These are phyloP conservation scores for Cladophialophora yegresii DNA, from an alignment of 2,329 filamentous ascomycete genomes.

Conservation along the genomic window DNA sequence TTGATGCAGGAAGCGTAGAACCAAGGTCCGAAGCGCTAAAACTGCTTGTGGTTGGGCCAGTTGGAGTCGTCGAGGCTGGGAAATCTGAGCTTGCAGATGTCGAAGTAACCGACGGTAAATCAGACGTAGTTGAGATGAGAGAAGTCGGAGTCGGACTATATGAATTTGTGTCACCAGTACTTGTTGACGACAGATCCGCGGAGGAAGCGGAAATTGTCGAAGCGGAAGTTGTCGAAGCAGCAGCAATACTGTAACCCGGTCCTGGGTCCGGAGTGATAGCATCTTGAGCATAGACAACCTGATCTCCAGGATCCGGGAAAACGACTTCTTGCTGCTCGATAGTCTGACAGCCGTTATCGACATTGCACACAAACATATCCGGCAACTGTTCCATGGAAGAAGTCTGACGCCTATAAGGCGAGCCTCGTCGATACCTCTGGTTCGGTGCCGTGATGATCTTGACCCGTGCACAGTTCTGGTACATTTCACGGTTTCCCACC, in stretches of 20 bases:
- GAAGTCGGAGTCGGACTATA: background rate
- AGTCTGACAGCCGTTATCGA: conserved; percentile 62
- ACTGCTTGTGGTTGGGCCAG: too few relatives aligned
- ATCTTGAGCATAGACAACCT: conserved; percentile 49
- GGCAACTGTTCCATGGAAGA: conserved; percentile 59
- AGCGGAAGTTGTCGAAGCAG: conserved; percentile 15
- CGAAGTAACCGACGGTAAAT: background rate
- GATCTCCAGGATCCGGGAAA: conserved; percentile 67
- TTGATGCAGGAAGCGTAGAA: background rate
- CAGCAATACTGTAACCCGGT: conserved; percentile 20
- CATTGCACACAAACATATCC: conserved; percentile 70
- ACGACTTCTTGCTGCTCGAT: conserved; percentile 59
- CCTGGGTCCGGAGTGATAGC: conserved; percentile 26
- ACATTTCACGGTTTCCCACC: conserved; percentile 77
- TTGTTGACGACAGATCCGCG: background rate
- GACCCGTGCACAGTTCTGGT: conserved; percentile 80
- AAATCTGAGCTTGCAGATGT: background rate
- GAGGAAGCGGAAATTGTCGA: conserved; percentile 9
- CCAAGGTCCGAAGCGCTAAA: background rate
- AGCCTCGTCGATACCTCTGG: conserved; percentile 21
- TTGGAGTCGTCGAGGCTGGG: background rate
- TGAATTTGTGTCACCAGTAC: background rate
- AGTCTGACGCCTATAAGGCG: conserved; percentile 21
- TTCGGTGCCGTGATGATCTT: conserved; percentile 52
- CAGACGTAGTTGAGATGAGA: background rate